Percentiles rank a stretch among this genome's conserved stretches.
These are phyloP conservation scores for Paxillus ammoniavirescens DNA, from an alignment of 768 basidiomycete genomes.

Conservation along the genomic window DNA sequence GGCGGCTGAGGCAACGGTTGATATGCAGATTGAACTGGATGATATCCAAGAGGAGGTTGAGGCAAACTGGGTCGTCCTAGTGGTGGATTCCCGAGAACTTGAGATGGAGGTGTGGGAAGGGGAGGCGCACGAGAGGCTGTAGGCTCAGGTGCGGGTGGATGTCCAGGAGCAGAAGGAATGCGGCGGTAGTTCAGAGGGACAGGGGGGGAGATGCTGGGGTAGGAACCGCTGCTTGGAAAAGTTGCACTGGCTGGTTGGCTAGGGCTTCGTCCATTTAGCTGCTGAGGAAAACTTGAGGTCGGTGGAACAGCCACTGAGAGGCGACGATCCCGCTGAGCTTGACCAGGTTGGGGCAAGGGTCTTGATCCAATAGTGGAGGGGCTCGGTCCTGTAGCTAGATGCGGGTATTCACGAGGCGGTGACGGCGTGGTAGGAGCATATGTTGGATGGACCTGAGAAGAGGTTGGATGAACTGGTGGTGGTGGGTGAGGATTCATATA, in stretches of 20 bases:
- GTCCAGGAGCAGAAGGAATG: constrained; percentile 24
- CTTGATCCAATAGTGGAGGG: constrained; percentile 22
- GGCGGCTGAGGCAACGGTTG: constrained; percentile 36
- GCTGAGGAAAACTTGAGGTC: constrained; percentile 33
- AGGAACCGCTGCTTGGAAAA: constrained; percentile 17
- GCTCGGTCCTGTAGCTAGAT: background rate
- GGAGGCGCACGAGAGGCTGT: constrained; percentile 17
- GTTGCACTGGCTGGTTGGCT: constrained; percentile 8
- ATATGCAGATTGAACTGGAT: constrained; percentile 40
- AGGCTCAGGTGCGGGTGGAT: constrained; percentile 25
- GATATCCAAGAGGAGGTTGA: constrained; percentile 45
- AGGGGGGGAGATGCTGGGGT: constrained; percentile 13
- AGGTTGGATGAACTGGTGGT: constrained; percentile 21
- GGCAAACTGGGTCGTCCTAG: constrained; percentile 52
- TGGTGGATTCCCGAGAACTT: constrained; percentile 23
- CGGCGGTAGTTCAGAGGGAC: constrained; percentile 35
- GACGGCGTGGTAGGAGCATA: constrained; percentile 20
- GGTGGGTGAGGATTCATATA: constrained; percentile 16
- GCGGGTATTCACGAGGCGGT: constrained; percentile 22
- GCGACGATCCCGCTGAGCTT: constrained; percentile 28
- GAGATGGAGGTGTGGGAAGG: constrained; percentile 28
- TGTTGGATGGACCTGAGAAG: constrained; percentile 24
- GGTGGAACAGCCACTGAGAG: constrained; percentile 27
- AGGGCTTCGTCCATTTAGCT: constrained; percentile 9
- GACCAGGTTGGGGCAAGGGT: constrained; percentile 32